Conservation (phyloP, 1,284 basidiomycete genomes). For the Phaffia rhodozyma region DNA sequence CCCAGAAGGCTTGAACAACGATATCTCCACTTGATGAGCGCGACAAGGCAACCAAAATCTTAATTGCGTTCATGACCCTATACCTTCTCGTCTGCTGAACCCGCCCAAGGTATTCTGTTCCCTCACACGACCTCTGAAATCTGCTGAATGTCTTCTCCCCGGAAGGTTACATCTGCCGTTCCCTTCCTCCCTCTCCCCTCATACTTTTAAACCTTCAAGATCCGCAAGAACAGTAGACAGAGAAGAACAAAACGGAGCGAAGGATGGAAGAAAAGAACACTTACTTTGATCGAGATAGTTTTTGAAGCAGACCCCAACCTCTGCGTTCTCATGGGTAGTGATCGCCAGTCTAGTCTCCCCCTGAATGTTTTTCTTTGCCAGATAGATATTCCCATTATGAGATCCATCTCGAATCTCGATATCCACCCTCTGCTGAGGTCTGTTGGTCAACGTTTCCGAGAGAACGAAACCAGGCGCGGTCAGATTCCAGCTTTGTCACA, state of each 20-base stretch:
- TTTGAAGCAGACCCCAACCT: conserved; percentile 88
- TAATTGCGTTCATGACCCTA: no score
- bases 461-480: not conserved
- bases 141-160: not conserved
- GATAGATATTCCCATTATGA: conserved; percentile 75
- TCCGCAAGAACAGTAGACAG: not conserved
- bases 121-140: no score
- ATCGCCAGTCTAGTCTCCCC: conserved; percentile 87
- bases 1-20: no score
- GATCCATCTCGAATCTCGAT: conserved; percentile 89
- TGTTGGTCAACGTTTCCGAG: not conserved
- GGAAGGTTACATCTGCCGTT: conserved; percentile 3
- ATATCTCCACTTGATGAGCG: no score
- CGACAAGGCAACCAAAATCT: no score
- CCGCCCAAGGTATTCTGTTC: no score
- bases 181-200: not conserved
- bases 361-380: conserved; percentile 75
- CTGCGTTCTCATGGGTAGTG: conserved; percentile 84
- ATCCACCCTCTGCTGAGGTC: conserved; percentile 62
- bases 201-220: not conserved
- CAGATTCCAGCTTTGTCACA: not conserved
- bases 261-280: conserved; percentile 29
- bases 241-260: not conserved
- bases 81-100: no score
- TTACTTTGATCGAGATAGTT: conserved; percentile 61